Evolutionary conservation across 805 yeast genomes (phyloP).

Genomic region (Wickerhamiella alocasiicola): DNA sequence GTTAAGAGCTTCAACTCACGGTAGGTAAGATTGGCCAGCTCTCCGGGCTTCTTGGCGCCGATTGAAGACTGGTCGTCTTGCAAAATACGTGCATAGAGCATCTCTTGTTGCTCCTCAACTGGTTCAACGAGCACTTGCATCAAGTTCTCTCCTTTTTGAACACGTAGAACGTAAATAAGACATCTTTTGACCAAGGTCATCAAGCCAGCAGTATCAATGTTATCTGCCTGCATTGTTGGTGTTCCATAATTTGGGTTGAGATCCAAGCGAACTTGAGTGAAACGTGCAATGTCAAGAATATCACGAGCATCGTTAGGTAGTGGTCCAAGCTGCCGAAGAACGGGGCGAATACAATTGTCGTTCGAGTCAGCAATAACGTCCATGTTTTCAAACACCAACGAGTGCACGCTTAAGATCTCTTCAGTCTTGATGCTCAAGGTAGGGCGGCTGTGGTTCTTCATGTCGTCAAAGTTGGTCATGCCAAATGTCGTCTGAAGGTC

Average conservation of each 20-base stretch:
- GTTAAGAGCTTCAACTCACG: constrained; percentile 68
- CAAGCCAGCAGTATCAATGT: constrained; percentile 34
- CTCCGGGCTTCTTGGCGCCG: constrained; percentile 13
- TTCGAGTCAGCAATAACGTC: constrained; percentile 17
- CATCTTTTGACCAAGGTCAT: constrained; percentile 72
- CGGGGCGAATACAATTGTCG: constrained; percentile 44
- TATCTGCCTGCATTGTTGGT: constrained; percentile 8
- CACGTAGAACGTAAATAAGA: constrained; percentile 66
- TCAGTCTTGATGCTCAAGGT: constrained; percentile 27
- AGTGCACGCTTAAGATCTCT: constrained; percentile 30
- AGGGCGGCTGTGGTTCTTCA: constrained; percentile 39
- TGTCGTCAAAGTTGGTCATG: constrained; percentile 51
- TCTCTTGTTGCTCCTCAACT: constrained; percentile 58
- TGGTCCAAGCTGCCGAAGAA: constrained; percentile 33
- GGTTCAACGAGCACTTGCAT: constrained; percentile 57
- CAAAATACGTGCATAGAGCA: constrained; percentile 18
- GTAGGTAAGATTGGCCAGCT: constrained; percentile 33
- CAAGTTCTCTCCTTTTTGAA: constrained; percentile 58
- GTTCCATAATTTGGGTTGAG: constrained; percentile 45
- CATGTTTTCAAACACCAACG: constrained; percentile 26
- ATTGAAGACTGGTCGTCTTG: constrained; percentile 17
- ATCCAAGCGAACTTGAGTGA: constrained; percentile 42
- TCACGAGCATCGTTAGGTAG: constrained; percentile 35
- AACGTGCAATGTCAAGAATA: constrained; percentile 38
- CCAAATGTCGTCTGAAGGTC: constrained; percentile 49